These are phyloP conservation scores for Fusarium scirpi DNA, from an alignment of 2,329 filamentous ascomycete species.

Conservation along the genomic window DNA sequence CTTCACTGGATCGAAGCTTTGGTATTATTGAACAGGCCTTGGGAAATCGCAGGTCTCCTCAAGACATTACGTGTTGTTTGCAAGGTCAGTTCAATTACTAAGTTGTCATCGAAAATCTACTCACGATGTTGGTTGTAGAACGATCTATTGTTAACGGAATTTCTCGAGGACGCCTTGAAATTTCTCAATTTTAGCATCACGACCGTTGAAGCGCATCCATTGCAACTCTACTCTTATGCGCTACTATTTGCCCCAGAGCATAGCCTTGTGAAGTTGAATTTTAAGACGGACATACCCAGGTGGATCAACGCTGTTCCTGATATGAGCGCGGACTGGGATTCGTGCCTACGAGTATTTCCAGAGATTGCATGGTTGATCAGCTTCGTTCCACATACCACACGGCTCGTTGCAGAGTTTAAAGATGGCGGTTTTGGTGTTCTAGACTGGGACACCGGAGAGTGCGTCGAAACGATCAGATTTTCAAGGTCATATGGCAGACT, in stretches of 20 bases:
- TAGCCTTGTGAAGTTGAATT: rapidly evolving
- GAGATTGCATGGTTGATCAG: no score
- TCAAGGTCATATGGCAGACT: no score
- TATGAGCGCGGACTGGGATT: not conserved
- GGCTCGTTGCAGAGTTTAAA: no score
- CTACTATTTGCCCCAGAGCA: not conserved
- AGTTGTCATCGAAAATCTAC: not conserved
- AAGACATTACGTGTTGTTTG: not conserved
- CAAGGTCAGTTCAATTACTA: not conserved
- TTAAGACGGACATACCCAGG: not conserved
- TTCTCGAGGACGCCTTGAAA: not conserved
- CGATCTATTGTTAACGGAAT: rapidly evolving
- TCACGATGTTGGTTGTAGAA: no score
- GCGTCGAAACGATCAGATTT: no score
- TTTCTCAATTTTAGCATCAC: not conserved
- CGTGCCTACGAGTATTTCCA: not conserved
- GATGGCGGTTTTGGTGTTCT: no score
- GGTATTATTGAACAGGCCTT: not conserved
- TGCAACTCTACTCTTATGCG: not conserved
- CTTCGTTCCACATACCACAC: no score
- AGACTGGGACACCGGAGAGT: no score
- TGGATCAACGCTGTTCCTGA: not conserved
- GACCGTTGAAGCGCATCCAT: not conserved
- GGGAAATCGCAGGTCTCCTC: not conserved
- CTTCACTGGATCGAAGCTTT: slow-evolving; percentile 1